Base-by-base conservation (phyloP, 164 flowering plant genomes). In the Liriodendron chinense region DNA sequence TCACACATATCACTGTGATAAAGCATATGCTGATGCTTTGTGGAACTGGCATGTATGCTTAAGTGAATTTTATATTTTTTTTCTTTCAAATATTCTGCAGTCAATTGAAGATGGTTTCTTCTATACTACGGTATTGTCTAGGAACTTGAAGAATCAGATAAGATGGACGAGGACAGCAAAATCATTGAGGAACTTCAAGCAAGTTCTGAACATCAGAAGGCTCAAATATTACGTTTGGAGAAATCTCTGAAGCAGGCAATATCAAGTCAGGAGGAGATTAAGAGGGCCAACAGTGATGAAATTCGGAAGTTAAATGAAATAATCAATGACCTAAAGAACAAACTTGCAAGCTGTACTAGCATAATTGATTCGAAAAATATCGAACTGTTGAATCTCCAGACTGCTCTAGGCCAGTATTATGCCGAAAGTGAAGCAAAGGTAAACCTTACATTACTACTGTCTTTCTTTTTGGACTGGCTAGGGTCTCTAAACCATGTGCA, bases 361-460 rank as follows among this genome's bases (percentile, higher is more conserved):
- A 83, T 83, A 23, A 85, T 96, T 65, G 94, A 94, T 76, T 87
- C 88, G 7, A 94, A 93, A 84, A 90, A 96, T 83, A 81, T 84
- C 65, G 99, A 96, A 84, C 90, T 94, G 76, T 77, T 85, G 72
- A 96, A 94, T 88, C 94, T 96, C 77, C 98, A 96, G 87, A 91
- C 97, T 82, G 99, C 97, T 72, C 97, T 96, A 79, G 99, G 99
- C 57, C 99, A 94, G 84, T 94, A 88, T 78, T 94, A 91, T 81
- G 99, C 99, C 82, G 99, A 96, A 88, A 88, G 90, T 77, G 99
- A 96, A 84, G 98, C 97, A 8, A 96, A 91, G 96, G 98, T 94
- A 80, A 76, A 71, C 21, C 73, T 50, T 43, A 26, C 2, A 23
- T 26, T 28, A 48, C 34, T 23, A 50, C 26, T 47, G 2, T 16